Base-by-base conservation (phyloP, 2,329 filamentous ascomycete genomes). In the Colletotrichum nymphaeae region DNA sequence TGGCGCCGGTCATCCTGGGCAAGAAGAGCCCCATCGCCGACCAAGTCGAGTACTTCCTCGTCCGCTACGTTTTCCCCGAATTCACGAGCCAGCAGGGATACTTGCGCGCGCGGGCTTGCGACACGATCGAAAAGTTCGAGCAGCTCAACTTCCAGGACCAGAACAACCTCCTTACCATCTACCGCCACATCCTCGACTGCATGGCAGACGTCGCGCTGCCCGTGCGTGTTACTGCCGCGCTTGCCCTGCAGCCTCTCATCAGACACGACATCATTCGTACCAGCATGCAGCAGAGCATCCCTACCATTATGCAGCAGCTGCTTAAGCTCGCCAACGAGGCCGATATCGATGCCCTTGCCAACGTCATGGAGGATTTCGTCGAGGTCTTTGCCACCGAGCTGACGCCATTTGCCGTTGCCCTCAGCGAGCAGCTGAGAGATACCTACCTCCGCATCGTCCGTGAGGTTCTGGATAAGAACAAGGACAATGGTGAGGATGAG, bases 311-410 rank as follows among this genome's bases (percentile, higher is more conserved):
- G 97, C 97, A 98, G 84, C 96, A 99, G 84, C 89, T 99, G 16
- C 88, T 99, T 67, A 98, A 98, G 86, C 87, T 99, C 70, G 96
- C 97, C 32, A 99, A 99, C 80, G 97, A 99, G 84, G 97, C 97
- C 72, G 97, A 99, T 80, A 96, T 99, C 60, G 97, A 99, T 83
- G 95, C 97, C 5, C 88, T 99, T 53, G 96, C 97, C 26, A 98
- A 98, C 79, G 97, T 99, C 52, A 99, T 99, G 97, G 97, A 99
- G 84, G 97, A 99, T 80, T 99, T 99, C 80, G 97, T 99, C 58
- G 97, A 99, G 83, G 95, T 98, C 2, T 99, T 99, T 80, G 96
- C 97, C n/a, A 90, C 95, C 3, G 97, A 99, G 82, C 89, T 99
- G 59, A 98, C 97, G 6, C 97, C 97, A 3, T 99, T 99, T 79